phyloP scores from a whole-genome alignment of 805 yeast species.

The Wickerhamomyces chambardii region DNA sequence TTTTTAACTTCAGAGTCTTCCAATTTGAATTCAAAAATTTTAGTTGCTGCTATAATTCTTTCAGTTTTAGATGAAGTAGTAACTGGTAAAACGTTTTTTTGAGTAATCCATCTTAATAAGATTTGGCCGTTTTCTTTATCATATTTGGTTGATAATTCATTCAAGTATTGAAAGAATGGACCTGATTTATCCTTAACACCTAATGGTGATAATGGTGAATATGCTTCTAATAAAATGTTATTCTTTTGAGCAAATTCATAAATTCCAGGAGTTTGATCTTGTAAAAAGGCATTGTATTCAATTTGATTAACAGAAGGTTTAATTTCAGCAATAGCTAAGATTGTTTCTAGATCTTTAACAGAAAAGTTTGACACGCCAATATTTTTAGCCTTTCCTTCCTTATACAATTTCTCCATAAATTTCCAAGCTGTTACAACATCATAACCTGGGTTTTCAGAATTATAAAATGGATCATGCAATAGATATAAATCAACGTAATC shows the following conservation, averaged over 20 bases:
- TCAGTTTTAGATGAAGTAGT: slow-evolving; percentile 59
- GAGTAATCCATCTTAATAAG: slow-evolving; percentile 62
- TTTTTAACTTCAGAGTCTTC: slow-evolving; percentile 37
- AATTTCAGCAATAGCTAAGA: slow-evolving; percentile 27
- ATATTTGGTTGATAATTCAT: slow-evolving; percentile 46
- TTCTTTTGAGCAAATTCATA: slow-evolving; percentile 40
- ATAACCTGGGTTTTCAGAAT: slow-evolving; percentile 26
- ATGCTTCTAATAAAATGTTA: slow-evolving; percentile 51
- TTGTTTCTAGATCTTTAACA: slow-evolving; percentile 31
- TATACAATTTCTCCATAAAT: slow-evolving; percentile 35
- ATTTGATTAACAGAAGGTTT: slow-evolving; percentile 55
- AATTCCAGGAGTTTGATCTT: slow-evolving; percentile 56
- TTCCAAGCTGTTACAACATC: slow-evolving; percentile 43
- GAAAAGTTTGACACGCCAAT: slow-evolving; percentile 59
- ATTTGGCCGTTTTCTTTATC: slow-evolving; percentile 48
- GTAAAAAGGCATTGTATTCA: slow-evolving; percentile 57
- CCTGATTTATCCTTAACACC: slow-evolving; percentile 35
- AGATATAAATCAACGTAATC: slow-evolving; percentile 45
- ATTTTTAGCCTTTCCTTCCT: slow-evolving; percentile 42
- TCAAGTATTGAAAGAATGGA: slow-evolving; percentile 27
- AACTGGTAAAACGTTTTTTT: slow-evolving; percentile 57
- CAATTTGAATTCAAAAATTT: slow-evolving; percentile 47
- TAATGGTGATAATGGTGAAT: slow-evolving; percentile 60
- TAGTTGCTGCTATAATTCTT: slow-evolving; percentile 43
- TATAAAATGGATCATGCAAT: slow-evolving; percentile 37